phyloP scores from a whole-genome alignment of 805 yeast species.

The Henningerozyma blattae region DNA sequence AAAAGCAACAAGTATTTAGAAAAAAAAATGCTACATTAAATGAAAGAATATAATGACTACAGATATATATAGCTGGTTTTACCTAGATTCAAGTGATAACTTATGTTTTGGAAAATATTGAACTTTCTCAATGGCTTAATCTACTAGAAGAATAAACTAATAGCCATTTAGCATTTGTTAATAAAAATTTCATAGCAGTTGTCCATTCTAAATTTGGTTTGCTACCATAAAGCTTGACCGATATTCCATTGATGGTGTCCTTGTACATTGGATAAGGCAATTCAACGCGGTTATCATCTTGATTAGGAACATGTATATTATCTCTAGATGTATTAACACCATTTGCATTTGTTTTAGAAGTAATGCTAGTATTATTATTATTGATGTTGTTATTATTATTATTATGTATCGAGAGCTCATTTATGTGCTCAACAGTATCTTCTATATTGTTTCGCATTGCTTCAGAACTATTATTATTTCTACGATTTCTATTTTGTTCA shows the following conservation, averaged over 20 bases:
- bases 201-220: slow-evolving; percentile 76
- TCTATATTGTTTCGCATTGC: too few relatives aligned
- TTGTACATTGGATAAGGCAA: slow-evolving; percentile 63
- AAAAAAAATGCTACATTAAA: too few relatives aligned
- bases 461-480: too few relatives aligned
- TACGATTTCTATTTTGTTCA: too few relatives aligned
- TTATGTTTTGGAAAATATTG: too few relatives aligned
- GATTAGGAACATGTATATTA: too few relatives aligned
- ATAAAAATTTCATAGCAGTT: slow-evolving; percentile 67
- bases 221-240: slow-evolving; percentile 55
- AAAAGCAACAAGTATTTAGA: too few relatives aligned
- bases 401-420: too few relatives aligned
- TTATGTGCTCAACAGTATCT: too few relatives aligned
- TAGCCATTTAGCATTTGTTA: slow-evolving; percentile 78
- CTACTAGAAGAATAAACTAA: slow-evolving; percentile 56
- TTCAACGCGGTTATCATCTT: slow-evolving; percentile 33
- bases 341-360: not conserved
- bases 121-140: slow-evolving; percentile 2
- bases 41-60: too few relatives aligned
- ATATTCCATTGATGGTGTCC: slow-evolving; percentile 66
- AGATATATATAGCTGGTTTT: too few relatives aligned
- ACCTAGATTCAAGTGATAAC: too few relatives aligned
- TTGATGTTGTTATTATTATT: not conserved
- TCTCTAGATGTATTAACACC: not conserved
- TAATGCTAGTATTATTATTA: not conserved